Evolutionary conservation across 305 asterid species (phyloP), one percentile per base, ranked within the genome.

Genomic region (Fraxinus xanthoxyloides): DNA sequence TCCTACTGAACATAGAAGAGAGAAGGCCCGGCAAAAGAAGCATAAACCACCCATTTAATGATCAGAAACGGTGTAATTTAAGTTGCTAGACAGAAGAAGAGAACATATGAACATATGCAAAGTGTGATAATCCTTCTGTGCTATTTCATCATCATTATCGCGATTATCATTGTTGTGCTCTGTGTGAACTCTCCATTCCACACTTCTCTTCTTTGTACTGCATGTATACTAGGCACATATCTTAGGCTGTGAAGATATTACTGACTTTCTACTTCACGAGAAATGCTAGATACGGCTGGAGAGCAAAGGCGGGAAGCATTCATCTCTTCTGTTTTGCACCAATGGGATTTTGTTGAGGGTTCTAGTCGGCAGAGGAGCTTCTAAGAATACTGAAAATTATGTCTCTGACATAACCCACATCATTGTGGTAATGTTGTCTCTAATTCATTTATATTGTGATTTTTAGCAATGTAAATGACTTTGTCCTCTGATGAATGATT

Each of bases 241-340:
- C 51, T 61, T 61, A 28, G 77, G 59, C 48, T 73, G 63, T 77
- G 76, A 77, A 56, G 73, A 76, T 76, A 67, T 23, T 34, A 19
- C 46, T 85, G 76, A 70, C 35, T 67, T 83, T 61, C 51, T 81
- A 59, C 77, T 80, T 75, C 76, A 36, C 82, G 84, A 75, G 75
- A 80, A 86, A 78, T 85, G 85, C 81, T 84, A 96, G 99, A 94
- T 97, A 86, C 95, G 98, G 84, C 83, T 97, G 89, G 98, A 94
- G 85, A 86, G 90, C 89, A 97, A 81, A 87, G 99, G 99, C 72
- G 99, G 99, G 83, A 90, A 87, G 78, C 88, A 94, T 76, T 94
- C 99, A 75, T 91, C 98, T 32, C 89, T 97, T 19, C 89, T 97
- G 88, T 93, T 97, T 87, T 97, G 99, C 89, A 97, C 99, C 80